Evolutionary conservation across 371 early-diverging fungal genomes (phyloP).

Genomic region (Mucor indicus): DNA sequence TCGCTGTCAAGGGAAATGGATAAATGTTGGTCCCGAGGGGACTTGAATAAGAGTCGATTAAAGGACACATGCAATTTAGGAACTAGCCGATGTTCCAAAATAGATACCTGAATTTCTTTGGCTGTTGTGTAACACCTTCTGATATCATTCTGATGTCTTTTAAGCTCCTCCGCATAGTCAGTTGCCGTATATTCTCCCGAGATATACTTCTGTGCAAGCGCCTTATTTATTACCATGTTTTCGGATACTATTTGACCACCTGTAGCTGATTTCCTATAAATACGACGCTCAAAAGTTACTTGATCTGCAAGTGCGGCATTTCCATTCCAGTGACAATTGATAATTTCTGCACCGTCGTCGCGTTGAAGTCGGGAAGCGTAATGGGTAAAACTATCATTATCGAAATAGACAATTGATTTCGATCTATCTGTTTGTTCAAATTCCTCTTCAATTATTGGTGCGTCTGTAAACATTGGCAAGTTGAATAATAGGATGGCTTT

Average conservation of each 20-base stretch:
- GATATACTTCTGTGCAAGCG: conserved; percentile 81
- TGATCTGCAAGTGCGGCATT: conserved; percentile 40
- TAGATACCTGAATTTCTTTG: conserved; percentile 74
- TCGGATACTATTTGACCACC: background rate
- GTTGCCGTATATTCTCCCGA: conserved; percentile 75
- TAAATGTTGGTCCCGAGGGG: conserved; percentile 95
- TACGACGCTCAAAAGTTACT: conserved; percentile 96
- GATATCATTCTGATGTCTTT: conserved; percentile 69
- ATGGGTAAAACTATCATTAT: conserved; percentile 87
- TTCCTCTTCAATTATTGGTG: background rate
- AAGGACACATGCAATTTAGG: conserved; percentile 94
- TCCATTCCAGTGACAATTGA: conserved; percentile 88
- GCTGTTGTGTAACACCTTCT: conserved; percentile 73
- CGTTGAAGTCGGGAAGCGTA: conserved; percentile 90
- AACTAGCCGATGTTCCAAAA: conserved; percentile 72
- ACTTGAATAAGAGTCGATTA: conserved; percentile 97
- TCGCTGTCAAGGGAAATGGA: conserved; percentile 97
- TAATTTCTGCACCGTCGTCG: conserved; percentile 89
- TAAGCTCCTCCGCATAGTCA: conserved; percentile 70
- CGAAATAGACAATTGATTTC: conserved; percentile 92
- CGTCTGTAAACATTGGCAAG: conserved; percentile 78
- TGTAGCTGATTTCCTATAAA: conserved; percentile 17
- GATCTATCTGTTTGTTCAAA: conserved; percentile 63
- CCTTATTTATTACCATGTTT: conserved; percentile 68
- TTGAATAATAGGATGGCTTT: conserved; percentile 89